These are phyloP conservation scores for Starmera pachycereana DNA, from an alignment of 805 yeast genomes.

Conservation along the genomic window DNA sequence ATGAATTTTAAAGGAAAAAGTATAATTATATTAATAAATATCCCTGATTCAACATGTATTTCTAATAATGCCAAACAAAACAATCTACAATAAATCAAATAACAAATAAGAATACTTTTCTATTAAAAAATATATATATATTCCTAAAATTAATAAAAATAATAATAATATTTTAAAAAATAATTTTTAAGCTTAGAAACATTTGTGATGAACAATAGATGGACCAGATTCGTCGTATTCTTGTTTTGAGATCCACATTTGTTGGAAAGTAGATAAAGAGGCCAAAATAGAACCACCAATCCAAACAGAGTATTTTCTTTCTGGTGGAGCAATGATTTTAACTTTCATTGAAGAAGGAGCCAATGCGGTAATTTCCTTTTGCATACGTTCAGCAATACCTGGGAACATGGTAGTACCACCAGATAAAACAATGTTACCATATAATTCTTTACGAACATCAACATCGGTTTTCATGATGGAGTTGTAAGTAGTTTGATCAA, in stretches of 20 bases:
- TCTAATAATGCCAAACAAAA: no score
- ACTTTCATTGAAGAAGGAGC: conserved; percentile 99
- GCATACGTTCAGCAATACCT: conserved; percentile 99
- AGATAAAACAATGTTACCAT: conserved; percentile 98
- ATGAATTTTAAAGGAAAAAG: no score
- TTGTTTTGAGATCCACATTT: conserved; percentile 99
- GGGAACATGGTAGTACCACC: conserved; percentile 99
- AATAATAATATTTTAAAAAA: neutral
- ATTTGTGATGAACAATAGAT: conserved; percentile 70
- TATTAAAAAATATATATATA: no score
- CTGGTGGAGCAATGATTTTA: conserved; percentile 98
- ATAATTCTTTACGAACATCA: conserved; percentile 97
- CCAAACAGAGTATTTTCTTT: conserved; percentile 99
- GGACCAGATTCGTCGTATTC: conserved; percentile 99
- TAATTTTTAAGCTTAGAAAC: conserved; percentile 26
- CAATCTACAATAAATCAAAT: no score
- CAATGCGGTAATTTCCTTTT: conserved; percentile 98
- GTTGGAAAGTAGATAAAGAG: conserved; percentile 98
- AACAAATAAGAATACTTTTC: no score
- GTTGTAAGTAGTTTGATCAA: conserved; percentile 79
- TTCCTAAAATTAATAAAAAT: neutral
- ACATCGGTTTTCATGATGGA: conserved; percentile 96
- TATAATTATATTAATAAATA: no score
- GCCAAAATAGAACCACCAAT: conserved; percentile 99
- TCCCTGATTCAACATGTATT: no score